phyloP scores from a whole-genome alignment of 208 protist species.

The Leishmania lainsoni region DNA sequence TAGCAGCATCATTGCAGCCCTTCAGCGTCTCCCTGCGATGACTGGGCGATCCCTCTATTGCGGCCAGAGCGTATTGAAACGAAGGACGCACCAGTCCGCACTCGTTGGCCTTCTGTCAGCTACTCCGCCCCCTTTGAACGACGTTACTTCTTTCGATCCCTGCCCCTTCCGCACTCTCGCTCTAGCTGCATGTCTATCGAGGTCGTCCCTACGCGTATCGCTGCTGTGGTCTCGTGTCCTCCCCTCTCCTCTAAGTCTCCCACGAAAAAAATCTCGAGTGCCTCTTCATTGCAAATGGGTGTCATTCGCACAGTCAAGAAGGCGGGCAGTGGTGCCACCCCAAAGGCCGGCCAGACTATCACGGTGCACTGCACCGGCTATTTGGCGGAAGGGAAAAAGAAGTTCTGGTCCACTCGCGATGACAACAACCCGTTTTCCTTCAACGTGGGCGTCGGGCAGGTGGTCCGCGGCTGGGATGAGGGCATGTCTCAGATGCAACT shows the following conservation, averaged over 20 bases:
- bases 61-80: background rate
- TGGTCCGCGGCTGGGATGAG: conserved; percentile 96
- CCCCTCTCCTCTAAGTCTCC: background rate
- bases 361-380: conserved; percentile 92
- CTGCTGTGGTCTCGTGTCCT: background rate
- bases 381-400: conserved; percentile 80
- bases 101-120: background rate
- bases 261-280: conserved; percentile 26
- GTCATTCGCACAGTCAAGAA: conserved; percentile 69
- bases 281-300: conserved; percentile 54
- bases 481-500: conserved; percentile 89
- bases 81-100: background rate
- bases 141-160: background rate
- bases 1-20: background rate
- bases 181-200: background rate
- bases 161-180: background rate
- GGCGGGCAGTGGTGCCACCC: conserved; percentile 60
- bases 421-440: conserved; percentile 92
- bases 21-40: background rate
- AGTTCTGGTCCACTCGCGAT: conserved; percentile 90
- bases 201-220: background rate
- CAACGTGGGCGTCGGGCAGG: conserved; percentile 87
- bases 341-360: conserved; percentile 71
- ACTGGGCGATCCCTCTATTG: background rate
- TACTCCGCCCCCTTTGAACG: background rate